These are phyloP conservation scores for Exserohilum rostratum DNA, from an alignment of 2,329 filamentous ascomycete genomes.

Conservation along the genomic window DNA sequence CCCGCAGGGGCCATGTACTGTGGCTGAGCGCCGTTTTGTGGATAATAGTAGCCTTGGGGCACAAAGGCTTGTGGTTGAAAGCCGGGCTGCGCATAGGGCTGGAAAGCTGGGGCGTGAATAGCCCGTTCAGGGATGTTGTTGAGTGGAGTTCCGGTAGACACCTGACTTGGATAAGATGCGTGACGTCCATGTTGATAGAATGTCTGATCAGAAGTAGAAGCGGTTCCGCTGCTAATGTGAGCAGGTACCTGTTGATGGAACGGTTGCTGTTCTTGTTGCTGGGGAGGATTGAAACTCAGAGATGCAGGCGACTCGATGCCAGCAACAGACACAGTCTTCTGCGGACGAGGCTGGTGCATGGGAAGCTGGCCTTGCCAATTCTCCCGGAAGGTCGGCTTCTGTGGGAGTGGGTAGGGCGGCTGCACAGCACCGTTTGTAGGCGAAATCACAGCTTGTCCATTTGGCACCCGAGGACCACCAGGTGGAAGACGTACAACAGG, in stretches of 20 bases:
- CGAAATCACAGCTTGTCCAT: constrained; percentile 36
- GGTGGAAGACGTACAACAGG: constrained; percentile 87
- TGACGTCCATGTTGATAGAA: constrained; percentile 69
- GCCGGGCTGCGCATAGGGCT: constrained; percentile 65
- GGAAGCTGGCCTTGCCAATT: constrained; percentile 67
- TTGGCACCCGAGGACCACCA: constrained; percentile 50
- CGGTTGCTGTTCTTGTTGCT: constrained; percentile 75
- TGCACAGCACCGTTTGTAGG: constrained; percentile 51
- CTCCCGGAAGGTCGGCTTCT: constrained; percentile 63
- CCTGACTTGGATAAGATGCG: constrained; percentile 71
- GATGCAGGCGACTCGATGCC: constrained; percentile 85
- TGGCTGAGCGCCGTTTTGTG: constrained; percentile 45
- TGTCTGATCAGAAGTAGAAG: constrained; percentile 55
- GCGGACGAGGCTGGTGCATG: constrained; percentile 93
- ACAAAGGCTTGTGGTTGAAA: constrained; percentile 55
- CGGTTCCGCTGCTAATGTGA: constrained; percentile 66
- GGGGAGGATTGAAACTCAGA: constrained; percentile 64
- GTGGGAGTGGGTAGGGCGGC: constrained; percentile 58
- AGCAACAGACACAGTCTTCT: constrained; percentile 91
- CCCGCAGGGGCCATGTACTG: constrained; percentile 54
- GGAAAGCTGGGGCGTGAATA: constrained; percentile 88
- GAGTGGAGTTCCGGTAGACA: constrained; percentile 77
- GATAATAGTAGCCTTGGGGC: constrained; percentile 68
- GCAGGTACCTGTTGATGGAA: constrained; percentile 95
- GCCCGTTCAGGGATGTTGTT: constrained; percentile 93